Conservation (phyloP, 2,329 filamentous ascomycete genomes). For the Stagonosporopsis tanaceti region DNA sequence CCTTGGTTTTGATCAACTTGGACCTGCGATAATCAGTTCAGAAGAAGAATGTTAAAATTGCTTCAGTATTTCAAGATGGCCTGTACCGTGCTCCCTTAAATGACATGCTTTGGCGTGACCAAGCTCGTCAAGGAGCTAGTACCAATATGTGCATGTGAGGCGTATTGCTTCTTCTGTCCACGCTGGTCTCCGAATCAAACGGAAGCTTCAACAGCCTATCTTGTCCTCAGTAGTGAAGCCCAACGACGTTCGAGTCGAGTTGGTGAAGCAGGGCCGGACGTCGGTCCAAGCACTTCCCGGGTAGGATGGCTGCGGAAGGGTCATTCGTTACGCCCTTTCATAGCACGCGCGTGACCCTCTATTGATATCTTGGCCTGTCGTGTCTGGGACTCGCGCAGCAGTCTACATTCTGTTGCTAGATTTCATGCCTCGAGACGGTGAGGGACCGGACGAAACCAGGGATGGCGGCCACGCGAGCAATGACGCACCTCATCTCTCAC, state of each 20-base stretch:
- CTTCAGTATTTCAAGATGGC: no score
- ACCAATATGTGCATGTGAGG: no score
- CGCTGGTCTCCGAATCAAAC: no score
- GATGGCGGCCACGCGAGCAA: constrained; percentile 19
- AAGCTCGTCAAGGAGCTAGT: no score
- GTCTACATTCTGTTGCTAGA: neutral
- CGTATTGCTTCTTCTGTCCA: no score
- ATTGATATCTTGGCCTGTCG: neutral
- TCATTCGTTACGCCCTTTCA: constrained; percentile 1
- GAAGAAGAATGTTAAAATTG: no score
- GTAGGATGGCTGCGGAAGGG: constrained; percentile 1
- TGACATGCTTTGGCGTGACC: no score
- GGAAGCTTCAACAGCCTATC: neutral
- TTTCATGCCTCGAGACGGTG: neutral
- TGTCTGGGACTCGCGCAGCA: neutral
- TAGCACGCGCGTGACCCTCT: neutral
- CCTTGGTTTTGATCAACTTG: no score
- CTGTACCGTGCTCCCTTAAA: no score
- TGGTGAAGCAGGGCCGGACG: neutral
- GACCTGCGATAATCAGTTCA: no score
- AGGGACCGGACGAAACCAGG: constrained; percentile 2
- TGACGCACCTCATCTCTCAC: constrained; percentile 20
- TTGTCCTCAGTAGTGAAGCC: neutral
- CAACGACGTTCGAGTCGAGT: neutral
- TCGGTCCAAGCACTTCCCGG: constrained; percentile 2